Evolutionary conservation across 2,329 filamentous ascomycete species (phyloP).

Genomic region (Aspergillus neotritici): DNA sequence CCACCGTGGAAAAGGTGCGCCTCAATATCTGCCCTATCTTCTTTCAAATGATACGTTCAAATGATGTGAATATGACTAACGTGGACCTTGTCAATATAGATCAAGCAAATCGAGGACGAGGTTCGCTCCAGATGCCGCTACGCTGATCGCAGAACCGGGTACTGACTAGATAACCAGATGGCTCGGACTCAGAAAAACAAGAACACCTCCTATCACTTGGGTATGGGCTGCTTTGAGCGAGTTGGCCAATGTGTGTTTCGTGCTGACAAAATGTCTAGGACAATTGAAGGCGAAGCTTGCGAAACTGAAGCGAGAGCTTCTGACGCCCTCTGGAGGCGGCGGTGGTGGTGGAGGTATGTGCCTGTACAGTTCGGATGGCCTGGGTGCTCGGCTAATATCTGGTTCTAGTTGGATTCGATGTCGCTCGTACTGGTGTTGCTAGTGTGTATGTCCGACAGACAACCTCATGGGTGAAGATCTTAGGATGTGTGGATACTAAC

Average conservation of each 20-base stretch:
- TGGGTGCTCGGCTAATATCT: constrained; percentile 15
- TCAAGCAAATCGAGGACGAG: constrained; percentile 95
- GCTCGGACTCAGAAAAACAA: constrained; percentile 97
- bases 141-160: constrained; percentile 1
- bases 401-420: constrained; percentile 74
- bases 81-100: constrained; percentile 50
- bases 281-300: constrained; percentile 97
- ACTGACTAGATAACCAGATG: constrained; percentile 56
- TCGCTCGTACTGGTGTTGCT: constrained; percentile 93
- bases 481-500: constrained; percentile 11
- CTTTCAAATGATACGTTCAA: not conserved
- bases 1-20: constrained; percentile 86
- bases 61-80: constrained; percentile 23
- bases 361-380: constrained; percentile 1
- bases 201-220: constrained; percentile 86
- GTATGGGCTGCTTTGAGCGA: constrained; percentile 34
- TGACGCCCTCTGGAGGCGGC: constrained; percentile 73
- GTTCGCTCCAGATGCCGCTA: constrained; percentile 47
- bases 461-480: not conserved
- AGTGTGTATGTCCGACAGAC: constrained; percentile 57
- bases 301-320: constrained; percentile 91
- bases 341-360: constrained; percentile 65
- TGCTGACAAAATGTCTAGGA: constrained; percentile 37
- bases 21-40: constrained; percentile 6
- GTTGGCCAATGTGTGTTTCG: not conserved